These are phyloP conservation scores for Phyllosticta paracitricarpa DNA, from an alignment of 2,329 filamentous ascomycete genomes.

Conservation along the genomic window DNA sequence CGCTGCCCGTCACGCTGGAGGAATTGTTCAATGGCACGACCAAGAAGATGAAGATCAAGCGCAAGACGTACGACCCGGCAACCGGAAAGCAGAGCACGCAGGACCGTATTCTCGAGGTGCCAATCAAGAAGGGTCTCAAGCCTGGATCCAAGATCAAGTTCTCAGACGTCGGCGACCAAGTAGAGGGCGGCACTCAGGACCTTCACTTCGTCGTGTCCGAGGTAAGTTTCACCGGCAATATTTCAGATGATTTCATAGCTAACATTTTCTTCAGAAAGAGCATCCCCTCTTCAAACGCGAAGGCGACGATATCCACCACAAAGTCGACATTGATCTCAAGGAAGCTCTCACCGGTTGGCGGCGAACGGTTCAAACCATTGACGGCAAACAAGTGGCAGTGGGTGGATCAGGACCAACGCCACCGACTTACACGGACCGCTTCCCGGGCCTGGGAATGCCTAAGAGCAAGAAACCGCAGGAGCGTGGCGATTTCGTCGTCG, in stretches of 20 bases:
- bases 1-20: constrained; percentile 71
- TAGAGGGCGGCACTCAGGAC: constrained; percentile 91
- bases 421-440: constrained; percentile 71
- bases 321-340: constrained; percentile 75
- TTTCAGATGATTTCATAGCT: constrained; percentile 13
- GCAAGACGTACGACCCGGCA: constrained; percentile 79
- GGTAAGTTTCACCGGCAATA: constrained; percentile 44
- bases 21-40: constrained; percentile 78
- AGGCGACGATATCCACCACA: constrained; percentile 75
- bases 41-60: constrained; percentile 97
- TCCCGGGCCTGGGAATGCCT: constrained; percentile 85
- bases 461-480: constrained; percentile 79
- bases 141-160: constrained; percentile 98
- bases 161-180: constrained; percentile 92
- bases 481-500: constrained; percentile 79
- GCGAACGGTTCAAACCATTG: constrained; percentile 84
- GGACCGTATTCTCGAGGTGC: constrained; percentile 86
- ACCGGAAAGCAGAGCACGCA: constrained; percentile 75
- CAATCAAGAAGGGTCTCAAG: constrained; percentile 91
- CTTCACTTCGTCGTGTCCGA: constrained; percentile 90
- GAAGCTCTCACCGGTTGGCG: constrained; percentile 93
- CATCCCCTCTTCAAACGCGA: constrained; percentile 78
- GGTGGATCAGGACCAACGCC: constrained; percentile 76
- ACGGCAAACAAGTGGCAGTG: constrained; percentile 73
- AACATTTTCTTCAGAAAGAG: constrained; percentile 53